Base-by-base conservation (phyloP, 108 stramenopile species). In the Pseudonitzschia pungens region DNA sequence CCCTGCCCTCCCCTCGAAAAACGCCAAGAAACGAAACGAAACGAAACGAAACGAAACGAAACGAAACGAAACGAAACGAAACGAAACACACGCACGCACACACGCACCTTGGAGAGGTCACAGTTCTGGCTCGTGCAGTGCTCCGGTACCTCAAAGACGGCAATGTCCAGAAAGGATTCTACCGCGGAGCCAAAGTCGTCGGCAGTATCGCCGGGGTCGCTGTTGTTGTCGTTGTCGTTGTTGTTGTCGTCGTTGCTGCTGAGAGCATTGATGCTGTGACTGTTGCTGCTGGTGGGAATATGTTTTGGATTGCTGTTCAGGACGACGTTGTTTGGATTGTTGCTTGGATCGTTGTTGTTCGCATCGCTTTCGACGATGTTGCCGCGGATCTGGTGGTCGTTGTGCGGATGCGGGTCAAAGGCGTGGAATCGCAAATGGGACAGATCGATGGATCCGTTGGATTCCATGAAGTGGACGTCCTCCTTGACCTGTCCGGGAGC, bases 171-270 rank as follows among this genome's bases (percentile, higher is more conserved):
- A 67, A 67, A 44, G 24, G 66, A 48, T 14, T 67, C 66, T 21
- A 67, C 18, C 11, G 2, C 36, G 36, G 8, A 14, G 32, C 79
- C 64, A 77, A 84, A 22, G 70, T 81, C 28, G 82, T 71, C 27
- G 55, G 40, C 4, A 83, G 84, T 69, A 77, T 85, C 29, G 84
- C 87, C 15, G 41, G 65, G 10, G 81, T 84, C 6, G 85, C 83
- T 68, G 82, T 82, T n/a, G 54, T 26, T 55, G 26, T 22, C 20
- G 22, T 24, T 55, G 54, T 1, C 20, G 22, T 55, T 24, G 54
- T 10, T 55, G 54, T 24, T 2, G 26, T 24, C 26, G 26, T 55
- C 1, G 10, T 18, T 55, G 54, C 18, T 21, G 52, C n/a, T 21
- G 16, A 5, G 9, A 18, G 14, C 18, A 20, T 55, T 55, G 26